phyloP scores from a whole-genome alignment of 805 yeast species.

The Yarrowia phangngaensis region DNA sequence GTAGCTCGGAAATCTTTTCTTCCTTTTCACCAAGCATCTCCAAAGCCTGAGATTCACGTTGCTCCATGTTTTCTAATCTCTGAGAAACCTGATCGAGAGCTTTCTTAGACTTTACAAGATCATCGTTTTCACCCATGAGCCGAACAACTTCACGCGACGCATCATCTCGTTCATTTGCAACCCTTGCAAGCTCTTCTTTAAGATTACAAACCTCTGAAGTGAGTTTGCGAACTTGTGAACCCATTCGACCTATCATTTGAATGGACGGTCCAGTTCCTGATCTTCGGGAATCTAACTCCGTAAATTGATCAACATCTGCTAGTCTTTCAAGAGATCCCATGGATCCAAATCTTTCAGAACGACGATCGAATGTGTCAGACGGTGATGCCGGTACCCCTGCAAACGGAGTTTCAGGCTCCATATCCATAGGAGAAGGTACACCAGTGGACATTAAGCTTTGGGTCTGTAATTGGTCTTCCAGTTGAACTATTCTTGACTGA shows the following conservation, averaged over 20 bases:
- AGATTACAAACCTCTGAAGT: constrained; percentile 71
- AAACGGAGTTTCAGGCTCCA: constrained; percentile 10
- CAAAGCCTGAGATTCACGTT: constrained; percentile 54
- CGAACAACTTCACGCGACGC: constrained; percentile 65
- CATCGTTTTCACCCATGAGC: constrained; percentile 54
- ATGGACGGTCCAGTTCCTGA: constrained; percentile 41
- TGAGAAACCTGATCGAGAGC: constrained; percentile 39
- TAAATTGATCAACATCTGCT: constrained; percentile 4
- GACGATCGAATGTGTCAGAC: constrained; percentile 11
- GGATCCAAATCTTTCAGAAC: background rate
- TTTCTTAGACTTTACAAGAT: constrained; percentile 39
- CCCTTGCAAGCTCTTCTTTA: constrained; percentile 56
- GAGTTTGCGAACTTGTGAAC: constrained; percentile 69
- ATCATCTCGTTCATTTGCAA: constrained; percentile 56
- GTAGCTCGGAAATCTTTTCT: constrained; percentile 78
- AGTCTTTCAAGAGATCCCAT: constrained; percentile 25
- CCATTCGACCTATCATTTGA: constrained; percentile 70
- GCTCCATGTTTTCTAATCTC: constrained; percentile 42
- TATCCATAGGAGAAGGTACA: background rate
- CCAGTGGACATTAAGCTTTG: too few species aligned
- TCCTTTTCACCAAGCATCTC: constrained; percentile 81
- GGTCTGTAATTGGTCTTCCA: constrained; percentile 15
- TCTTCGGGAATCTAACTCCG: constrained; percentile 3
- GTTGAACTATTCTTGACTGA: too few species aligned
- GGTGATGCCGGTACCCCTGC: constrained; percentile 8